Percentiles rank a stretch among this genome's conserved stretches.
Conservation (phyloP, 1,139 yeast genomes). For the Scheffersomyces quercinus region DNA sequence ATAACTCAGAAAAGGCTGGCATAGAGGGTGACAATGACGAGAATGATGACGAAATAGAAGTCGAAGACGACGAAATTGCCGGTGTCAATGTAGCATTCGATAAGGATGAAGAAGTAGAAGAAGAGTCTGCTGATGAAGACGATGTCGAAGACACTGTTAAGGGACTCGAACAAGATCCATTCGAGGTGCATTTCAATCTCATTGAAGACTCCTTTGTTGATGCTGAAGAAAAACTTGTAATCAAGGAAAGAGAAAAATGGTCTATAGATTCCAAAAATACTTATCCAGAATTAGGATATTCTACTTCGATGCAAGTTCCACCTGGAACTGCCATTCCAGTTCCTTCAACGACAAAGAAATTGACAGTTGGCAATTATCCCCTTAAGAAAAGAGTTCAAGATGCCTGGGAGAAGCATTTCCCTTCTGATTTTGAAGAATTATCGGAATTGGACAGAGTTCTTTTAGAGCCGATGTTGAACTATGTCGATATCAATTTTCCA, state of each 20-base stretch:
- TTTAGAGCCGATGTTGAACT: conserved; percentile 65
- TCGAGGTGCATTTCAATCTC: conserved; percentile 70
- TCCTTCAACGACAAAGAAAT: conserved; percentile 3
- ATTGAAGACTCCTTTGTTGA: conserved; percentile 47
- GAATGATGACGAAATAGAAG: conserved; percentile 34
- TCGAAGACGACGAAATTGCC: conserved; percentile 28
- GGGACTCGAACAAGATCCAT: conserved; percentile 52
- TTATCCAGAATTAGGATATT: conserved; percentile 19
- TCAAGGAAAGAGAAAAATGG: conserved; percentile 29
- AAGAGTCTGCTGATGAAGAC: conserved; percentile 25
- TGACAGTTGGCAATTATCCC: conserved; percentile 8
- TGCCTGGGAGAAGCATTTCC: conserved; percentile 21
- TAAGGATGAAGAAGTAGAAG: conserved; percentile 26
- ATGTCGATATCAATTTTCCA: conserved; percentile 72
- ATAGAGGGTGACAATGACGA: conserved; percentile 8
- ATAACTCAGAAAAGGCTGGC: conserved; percentile 2
- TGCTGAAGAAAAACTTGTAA: conserved; percentile 23
- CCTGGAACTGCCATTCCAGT: conserved; percentile 23
- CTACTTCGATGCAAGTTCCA: conserved; percentile 28
- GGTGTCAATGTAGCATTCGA: conserved; percentile 26
- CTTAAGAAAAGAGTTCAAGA: conserved; percentile 35
- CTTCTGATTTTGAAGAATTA: conserved; percentile 10
- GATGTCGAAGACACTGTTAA: conserved; percentile 27
- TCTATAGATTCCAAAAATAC: conserved; percentile 16
- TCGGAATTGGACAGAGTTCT: conserved; percentile 26